Evolutionary conservation across 495 filamentous ascomycete species (phyloP).

Genomic region (Hyaloscypha bicolor): DNA sequence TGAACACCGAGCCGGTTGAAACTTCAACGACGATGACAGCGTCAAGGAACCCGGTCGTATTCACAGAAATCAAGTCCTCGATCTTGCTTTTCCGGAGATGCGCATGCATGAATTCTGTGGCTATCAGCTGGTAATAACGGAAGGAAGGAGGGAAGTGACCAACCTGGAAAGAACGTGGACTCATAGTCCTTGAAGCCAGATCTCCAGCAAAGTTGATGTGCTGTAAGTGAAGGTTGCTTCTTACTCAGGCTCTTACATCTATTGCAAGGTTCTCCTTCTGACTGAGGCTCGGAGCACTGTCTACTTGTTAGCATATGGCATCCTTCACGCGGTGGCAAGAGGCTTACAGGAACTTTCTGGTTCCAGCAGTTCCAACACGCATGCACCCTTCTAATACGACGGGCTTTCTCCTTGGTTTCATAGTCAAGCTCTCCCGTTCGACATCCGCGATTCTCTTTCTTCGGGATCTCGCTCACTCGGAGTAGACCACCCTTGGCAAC

Average conservation of each 20-base stretch:
- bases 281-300: conserved; percentile 7
- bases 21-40: conserved; percentile 41
- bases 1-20: conserved; percentile 43
- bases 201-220: conserved; percentile 50
- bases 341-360: conserved; percentile 25
- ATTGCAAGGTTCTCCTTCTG: conserved; percentile 12
- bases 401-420: conserved; percentile 21
- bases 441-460: neutral
- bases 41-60: conserved; percentile 43
- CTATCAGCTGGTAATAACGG: conserved; percentile 41
- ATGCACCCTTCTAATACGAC: conserved; percentile 12
- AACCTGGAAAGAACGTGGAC: conserved; percentile 44
- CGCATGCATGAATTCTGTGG: conserved; percentile 46
- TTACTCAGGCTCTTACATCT: neutral
- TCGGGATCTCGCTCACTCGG: neutral
- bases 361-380: conserved; percentile 33
- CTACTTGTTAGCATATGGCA: neutral
- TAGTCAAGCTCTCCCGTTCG: conserved; percentile 20
- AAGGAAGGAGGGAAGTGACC: conserved; percentile 19
- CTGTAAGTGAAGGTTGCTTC: conserved; percentile 30
- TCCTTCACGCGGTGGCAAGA: neutral
- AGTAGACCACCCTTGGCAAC: conserved; percentile 12
- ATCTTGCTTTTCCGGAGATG: conserved; percentile 50
- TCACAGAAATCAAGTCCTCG: conserved; percentile 42
- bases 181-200: conserved; percentile 50